Evolutionary conservation across 306 rosid species (phyloP), one percentile per base, ranked within the genome.

Genomic region (Parietaria judaica): DNA sequence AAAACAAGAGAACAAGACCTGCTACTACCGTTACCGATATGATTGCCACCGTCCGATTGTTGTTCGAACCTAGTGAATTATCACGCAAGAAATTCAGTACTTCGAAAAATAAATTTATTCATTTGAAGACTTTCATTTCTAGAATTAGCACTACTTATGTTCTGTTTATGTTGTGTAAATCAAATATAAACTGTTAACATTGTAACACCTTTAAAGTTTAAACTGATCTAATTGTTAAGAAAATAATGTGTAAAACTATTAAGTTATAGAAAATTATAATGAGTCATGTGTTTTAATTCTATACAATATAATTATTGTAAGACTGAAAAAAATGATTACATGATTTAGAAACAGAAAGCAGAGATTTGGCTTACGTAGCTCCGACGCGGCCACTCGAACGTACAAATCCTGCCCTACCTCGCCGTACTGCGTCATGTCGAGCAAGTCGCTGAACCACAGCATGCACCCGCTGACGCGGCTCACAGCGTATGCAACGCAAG

Each of bases 391-490:
- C 63, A 72, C 14, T 46, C 74, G 60, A 23, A 78, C 53, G 56
- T 66, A 75, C 50, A 75, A 16, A 14, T 78, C 86, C 63, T 75
- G 84, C 4, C 86, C 84, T 47, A 64, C 72, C 11, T 63, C 66
- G 9, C 3, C 7, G n/a, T 39, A 46, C 34, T 63, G 52, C 46
- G 59, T 67, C 36, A 65, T 11, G 11, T 77, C 83, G 17, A 68
- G 8, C 58, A 74, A 45, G 37, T 71, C 38, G 23, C 61, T 31
- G 36, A 81, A 71, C 83, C 86, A 77, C 60, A 77, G 63, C 55
- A 77, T 57, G 72, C 83, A 77, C 4, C 82, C 86, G 49, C 75
- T 66, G 61, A 76, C 78, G 17, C 72, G 70, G 56, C 67, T 74
- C 49, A 61, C 56, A 14, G 79, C 50, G 62, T 59, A 79, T 35